Conservation (phyloP, 2,329 filamentous ascomycete genomes). For the Colletotrichum orbiculare region DNA sequence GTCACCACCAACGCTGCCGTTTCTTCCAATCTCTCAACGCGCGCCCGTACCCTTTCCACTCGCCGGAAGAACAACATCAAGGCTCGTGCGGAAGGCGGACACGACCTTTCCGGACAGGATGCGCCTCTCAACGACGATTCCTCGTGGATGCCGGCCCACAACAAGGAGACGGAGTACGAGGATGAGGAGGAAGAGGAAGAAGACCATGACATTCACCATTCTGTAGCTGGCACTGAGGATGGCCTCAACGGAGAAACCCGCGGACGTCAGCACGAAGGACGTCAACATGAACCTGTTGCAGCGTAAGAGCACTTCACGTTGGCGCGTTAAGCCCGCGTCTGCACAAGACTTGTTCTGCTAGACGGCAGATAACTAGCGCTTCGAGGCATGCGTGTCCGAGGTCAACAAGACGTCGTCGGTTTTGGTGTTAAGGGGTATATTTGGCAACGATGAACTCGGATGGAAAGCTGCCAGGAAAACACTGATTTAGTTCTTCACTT, state of each 20-base stretch:
- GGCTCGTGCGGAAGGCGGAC: constrained; percentile 71
- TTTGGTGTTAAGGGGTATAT: constrained; percentile 28
- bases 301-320: constrained; percentile 47
- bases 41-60: constrained; percentile 88
- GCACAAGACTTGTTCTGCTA: background rate
- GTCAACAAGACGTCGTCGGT: constrained; percentile 4
- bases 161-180: constrained; percentile 67
- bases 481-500: constrained; percentile 23
- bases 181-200: constrained; percentile 76
- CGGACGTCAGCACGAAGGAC: constrained; percentile 65
- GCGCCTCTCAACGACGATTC: constrained; percentile 80
- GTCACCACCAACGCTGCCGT: constrained; percentile 91
- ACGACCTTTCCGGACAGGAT: constrained; percentile 88
- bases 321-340: background rate
- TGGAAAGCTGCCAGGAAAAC: constrained; percentile 4
- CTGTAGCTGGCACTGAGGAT: constrained; percentile 62
- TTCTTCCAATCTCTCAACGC: constrained; percentile 85
- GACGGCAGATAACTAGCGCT: background rate
- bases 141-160: constrained; percentile 83
- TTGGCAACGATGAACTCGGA: constrained; percentile 10
- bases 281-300: constrained; percentile 62
- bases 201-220: constrained; percentile 64
- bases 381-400: constrained; percentile 5
- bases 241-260: constrained; percentile 67
- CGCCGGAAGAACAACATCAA: constrained; percentile 80